phyloP scores from a whole-genome alignment of 2,329 filamentous ascomycete genomes.

The Aureobasidium sp. region DNA sequence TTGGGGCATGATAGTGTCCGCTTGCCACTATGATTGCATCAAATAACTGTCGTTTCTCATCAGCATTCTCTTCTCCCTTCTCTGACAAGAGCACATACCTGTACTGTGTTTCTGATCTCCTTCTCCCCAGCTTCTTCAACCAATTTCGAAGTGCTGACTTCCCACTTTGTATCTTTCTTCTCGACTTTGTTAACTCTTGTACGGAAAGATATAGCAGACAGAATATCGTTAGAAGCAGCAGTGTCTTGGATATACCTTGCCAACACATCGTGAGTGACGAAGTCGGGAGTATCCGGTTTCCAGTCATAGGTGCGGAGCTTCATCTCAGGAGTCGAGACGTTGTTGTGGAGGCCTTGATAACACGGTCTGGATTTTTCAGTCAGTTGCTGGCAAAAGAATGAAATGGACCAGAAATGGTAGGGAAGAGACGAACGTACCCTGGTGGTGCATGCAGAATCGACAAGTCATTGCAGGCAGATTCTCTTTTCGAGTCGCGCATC shows the following conservation, averaged over 20 bases:
- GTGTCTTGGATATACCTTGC: slow-evolving; percentile 69
- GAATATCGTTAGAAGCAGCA: slow-evolving; percentile 55
- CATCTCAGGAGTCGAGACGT: slow-evolving; percentile 58
- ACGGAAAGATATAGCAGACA: slow-evolving; percentile 58
- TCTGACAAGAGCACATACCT: background rate
- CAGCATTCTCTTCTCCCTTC: slow-evolving; percentile 1
- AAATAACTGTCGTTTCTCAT: slow-evolving; percentile 39
- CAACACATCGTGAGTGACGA: slow-evolving; percentile 63
- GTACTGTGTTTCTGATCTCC: slow-evolving; percentile 11
- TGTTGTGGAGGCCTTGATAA: slow-evolving; percentile 60
- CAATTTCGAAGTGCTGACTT: slow-evolving; percentile 55
- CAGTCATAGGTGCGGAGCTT: slow-evolving; percentile 58
- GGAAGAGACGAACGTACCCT: too few relatives aligned
- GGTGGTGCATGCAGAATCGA: slow-evolving; percentile 52
- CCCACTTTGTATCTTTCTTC: slow-evolving; percentile 59
- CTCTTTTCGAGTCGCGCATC: background rate
- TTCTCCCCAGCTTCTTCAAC: slow-evolving; percentile 19
- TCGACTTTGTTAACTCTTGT: slow-evolving; percentile 63
- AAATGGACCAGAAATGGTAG: too few relatives aligned
- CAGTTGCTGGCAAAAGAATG: background rate
- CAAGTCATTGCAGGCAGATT: background rate
- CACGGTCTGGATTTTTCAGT: slow-evolving; percentile 47
- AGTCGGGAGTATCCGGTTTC: slow-evolving; percentile 65
- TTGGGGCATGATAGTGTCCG: slow-evolving; percentile 60
- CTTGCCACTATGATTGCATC: slow-evolving; percentile 61